phyloP scores from a whole-genome alignment of 1,284 basidiomycete genomes.

The Apiotrichum laibachii region DNA sequence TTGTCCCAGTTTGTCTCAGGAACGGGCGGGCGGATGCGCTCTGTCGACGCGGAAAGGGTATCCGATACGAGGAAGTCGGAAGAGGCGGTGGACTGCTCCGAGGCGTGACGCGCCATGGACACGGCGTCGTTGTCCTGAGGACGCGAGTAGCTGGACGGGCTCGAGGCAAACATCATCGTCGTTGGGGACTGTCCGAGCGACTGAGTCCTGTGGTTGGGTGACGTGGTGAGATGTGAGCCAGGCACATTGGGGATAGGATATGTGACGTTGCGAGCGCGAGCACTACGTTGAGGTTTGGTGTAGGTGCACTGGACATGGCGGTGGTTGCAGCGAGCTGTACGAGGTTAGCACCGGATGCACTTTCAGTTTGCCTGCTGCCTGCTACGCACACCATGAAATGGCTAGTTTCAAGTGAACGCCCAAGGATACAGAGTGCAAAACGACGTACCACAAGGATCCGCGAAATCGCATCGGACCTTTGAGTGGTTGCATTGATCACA shows the following conservation, averaged over 20 bases:
- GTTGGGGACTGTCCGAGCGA: conserved; percentile 5
- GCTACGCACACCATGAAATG: not conserved
- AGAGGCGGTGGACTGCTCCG: conserved; percentile 1
- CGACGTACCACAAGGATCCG: conserved; percentile 66
- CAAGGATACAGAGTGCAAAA: conserved; percentile 3
- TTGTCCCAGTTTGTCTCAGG: conserved; percentile 11
- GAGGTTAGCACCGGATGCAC: conserved; percentile 11
- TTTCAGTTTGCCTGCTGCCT: not conserved
- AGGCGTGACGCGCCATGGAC: not conserved
- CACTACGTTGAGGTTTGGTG: conserved; percentile 62
- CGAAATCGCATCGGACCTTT: conserved; percentile 74
- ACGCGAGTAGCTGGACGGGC: not conserved
- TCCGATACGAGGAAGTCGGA: not conserved
- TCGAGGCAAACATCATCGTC: conserved; percentile 1
- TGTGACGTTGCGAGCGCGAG: conserved; percentile 19
- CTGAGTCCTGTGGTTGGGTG: conserved; percentile 8
- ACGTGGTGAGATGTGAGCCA: conserved; percentile 24
- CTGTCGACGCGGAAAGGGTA: not conserved
- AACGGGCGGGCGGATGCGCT: conserved; percentile 5
- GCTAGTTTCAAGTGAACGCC: not conserved
- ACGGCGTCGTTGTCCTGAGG: not conserved
- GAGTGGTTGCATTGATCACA: conserved; percentile 83
- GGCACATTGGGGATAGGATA: conserved; percentile 12
- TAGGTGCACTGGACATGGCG: conserved; percentile 72
- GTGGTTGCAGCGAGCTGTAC: conserved; percentile 69